Conservation (phyloP, 768 basidiomycete genomes). For the Naganishia randhawae region DNA sequence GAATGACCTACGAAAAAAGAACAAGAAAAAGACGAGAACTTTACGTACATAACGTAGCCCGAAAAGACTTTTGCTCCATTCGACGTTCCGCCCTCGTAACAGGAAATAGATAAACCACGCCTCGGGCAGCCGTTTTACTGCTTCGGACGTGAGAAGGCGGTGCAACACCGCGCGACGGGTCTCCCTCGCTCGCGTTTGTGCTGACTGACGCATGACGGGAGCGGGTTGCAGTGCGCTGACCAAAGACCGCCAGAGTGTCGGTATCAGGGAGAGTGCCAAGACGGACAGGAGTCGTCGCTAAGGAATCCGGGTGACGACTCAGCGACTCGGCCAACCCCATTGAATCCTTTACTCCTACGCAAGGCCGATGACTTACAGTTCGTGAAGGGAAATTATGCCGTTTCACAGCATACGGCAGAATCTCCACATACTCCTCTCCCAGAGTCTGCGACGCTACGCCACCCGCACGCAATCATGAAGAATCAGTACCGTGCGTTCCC, state of each 20-base stretch:
- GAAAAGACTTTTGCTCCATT: slow-evolving; percentile 43
- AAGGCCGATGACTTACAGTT: background rate
- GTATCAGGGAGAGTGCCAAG: slow-evolving; percentile 36
- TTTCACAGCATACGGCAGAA: slow-evolving; percentile 38
- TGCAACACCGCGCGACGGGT: slow-evolving; percentile 24
- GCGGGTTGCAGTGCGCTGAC: slow-evolving; percentile 32
- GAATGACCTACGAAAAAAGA: slow-evolving; percentile 33
- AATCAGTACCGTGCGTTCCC: background rate
- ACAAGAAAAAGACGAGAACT: too few relatives aligned
- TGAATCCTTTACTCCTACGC: too few relatives aligned
- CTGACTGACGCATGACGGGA: background rate
- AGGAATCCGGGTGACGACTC: background rate
- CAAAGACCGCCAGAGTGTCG: slow-evolving; percentile 32
- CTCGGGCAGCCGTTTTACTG: slow-evolving; percentile 38
- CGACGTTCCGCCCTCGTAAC: slow-evolving; percentile 44
- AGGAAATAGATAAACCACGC: slow-evolving; percentile 47
- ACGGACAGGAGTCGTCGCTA: slow-evolving; percentile 43
- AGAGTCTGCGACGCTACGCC: slow-evolving; percentile 42
- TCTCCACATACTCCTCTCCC: slow-evolving; percentile 52
- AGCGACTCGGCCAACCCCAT: too few relatives aligned
- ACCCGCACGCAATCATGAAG: too few relatives aligned
- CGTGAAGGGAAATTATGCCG: slow-evolving; percentile 31
- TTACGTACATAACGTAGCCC: slow-evolving; percentile 49
- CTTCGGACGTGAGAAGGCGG: slow-evolving; percentile 34
- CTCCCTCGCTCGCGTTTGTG: background rate